Percentiles rank a stretch among this genome's conserved stretches.
Evolutionary conservation across 768 basidiomycete species (phyloP).

Genomic region (Goffeauzyma gilvescens): DNA sequence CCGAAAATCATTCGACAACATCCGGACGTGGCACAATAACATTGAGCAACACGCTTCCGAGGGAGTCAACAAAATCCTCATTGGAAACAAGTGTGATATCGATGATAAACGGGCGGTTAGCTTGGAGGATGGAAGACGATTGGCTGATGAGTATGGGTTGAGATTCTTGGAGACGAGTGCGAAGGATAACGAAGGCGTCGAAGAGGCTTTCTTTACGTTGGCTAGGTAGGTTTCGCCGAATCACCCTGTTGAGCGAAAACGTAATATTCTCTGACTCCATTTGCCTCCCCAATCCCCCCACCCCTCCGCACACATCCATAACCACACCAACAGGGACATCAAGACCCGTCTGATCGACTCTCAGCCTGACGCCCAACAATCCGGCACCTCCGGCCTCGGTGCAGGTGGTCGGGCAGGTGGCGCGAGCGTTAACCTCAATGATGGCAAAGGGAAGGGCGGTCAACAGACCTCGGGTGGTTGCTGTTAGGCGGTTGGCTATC

Average conservation of each 20-base stretch:
- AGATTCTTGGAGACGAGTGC: constrained; percentile 96
- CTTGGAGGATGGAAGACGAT: constrained; percentile 73
- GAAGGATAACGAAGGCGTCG: constrained; percentile 90
- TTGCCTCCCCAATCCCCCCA: background rate
- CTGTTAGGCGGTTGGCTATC: constrained; percentile 10
- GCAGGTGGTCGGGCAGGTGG: constrained; percentile 21
- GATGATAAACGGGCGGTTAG: constrained; percentile 83
- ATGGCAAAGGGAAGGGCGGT: background rate
- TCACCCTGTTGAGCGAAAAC: background rate
- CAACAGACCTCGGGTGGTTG: constrained; percentile 12
- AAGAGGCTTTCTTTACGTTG: constrained; percentile 94
- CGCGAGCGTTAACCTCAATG: constrained; percentile 21
- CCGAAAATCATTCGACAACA: constrained; percentile 87
- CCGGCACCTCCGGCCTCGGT: constrained; percentile 6
- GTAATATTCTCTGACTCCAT: background rate
- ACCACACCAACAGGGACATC: constrained; percentile 47
- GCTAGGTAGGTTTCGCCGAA: constrained; percentile 50
- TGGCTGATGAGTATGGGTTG: constrained; percentile 85
- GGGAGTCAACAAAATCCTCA: constrained; percentile 96
- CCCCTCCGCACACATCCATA: background rate
- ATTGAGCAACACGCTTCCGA: constrained; percentile 98
- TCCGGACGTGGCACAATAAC: constrained; percentile 93
- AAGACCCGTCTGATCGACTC: constrained; percentile 94
- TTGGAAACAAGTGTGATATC: constrained; percentile 99
- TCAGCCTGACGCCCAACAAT: constrained; percentile 25